Conservation (phyloP, 2,329 filamentous ascomycete genomes). For the Aspergillus arachidicola region DNA sequence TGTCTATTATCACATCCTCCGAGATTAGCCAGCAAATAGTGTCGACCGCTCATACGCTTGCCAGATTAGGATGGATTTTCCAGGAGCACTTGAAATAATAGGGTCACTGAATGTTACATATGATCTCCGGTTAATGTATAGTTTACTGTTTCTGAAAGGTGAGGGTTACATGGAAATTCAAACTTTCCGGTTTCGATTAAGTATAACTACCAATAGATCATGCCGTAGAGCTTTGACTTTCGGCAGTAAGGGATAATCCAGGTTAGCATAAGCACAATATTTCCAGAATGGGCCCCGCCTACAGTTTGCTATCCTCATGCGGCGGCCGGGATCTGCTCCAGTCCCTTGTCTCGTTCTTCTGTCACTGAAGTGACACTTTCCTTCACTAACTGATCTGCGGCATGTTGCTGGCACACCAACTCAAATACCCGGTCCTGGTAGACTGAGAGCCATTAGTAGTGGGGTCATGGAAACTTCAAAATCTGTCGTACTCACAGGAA, state of each 20-base stretch:
- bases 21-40: slow-evolving; percentile 9
- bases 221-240: background rate
- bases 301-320: background rate
- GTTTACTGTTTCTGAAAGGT: background rate
- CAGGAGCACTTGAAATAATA: slow-evolving; percentile 1
- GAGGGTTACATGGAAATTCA: background rate
- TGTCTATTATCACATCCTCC: background rate
- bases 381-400: slow-evolving; percentile 32
- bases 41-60: slow-evolving; percentile 11
- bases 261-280: background rate
- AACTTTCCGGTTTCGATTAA: background rate
- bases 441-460: slow-evolving; percentile 30
- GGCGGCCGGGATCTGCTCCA: background rate
- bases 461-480: background rate
- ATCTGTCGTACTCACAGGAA: slow-evolving; percentile 42
- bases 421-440: slow-evolving; percentile 53
- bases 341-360: slow-evolving; percentile 9
- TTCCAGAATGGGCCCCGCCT: background rate
- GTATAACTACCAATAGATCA: background rate
- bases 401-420: slow-evolving; percentile 48
- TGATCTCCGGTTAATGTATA: background rate
- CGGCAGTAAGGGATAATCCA: background rate
- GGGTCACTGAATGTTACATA: background rate
- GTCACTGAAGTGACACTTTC: slow-evolving; percentile 6
- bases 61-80: slow-evolving; percentile 22